Evolutionary conservation across 2,329 filamentous ascomycete genomes (phyloP).

Genomic region (Cordyceps cicadae): DNA sequence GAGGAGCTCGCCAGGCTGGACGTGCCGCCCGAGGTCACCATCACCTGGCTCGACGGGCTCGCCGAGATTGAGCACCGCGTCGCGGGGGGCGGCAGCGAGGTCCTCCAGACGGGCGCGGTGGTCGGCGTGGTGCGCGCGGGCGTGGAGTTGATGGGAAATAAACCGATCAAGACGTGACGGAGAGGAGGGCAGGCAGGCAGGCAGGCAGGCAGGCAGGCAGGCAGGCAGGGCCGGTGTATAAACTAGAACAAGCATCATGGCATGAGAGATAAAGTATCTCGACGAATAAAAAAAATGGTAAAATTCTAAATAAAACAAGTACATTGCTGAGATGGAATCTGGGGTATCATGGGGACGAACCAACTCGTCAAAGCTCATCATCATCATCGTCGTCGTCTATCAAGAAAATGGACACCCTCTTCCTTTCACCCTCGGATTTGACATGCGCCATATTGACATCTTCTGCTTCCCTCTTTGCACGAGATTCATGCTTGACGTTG

Average conservation of each 20-base stretch:
- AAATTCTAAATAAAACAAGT: background rate
- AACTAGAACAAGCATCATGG: background rate
- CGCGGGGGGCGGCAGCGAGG: constrained; percentile 77
- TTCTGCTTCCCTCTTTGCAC: background rate
- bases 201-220: too few relatives aligned
- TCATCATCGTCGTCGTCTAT: constrained; percentile 8
- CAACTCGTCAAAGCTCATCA: constrained; percentile 8
- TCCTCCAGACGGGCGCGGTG: constrained; percentile 83
- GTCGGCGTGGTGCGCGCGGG: constrained; percentile 83
- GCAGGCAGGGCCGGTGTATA: background rate
- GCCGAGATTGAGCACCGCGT: constrained; percentile 90
- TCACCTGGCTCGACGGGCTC: constrained; percentile 83
- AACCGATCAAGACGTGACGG: background rate
- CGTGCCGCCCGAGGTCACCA: constrained; percentile 77
- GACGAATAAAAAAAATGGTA: background rate
- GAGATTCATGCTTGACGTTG: background rate
- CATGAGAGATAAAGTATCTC: background rate
- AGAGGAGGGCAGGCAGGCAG: too few relatives aligned
- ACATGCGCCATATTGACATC: background rate
- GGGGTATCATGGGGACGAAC: constrained; percentile 1
- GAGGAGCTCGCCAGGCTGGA: constrained; percentile 78
- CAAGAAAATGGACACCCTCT: constrained; percentile 9
- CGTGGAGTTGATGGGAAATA: constrained; percentile 57
- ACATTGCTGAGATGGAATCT: background rate
- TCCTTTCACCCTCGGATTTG: background rate